Evolutionary conservation across 306 rosid genomes (phyloP).

Genomic region (Castanopsis chinensis): DNA sequence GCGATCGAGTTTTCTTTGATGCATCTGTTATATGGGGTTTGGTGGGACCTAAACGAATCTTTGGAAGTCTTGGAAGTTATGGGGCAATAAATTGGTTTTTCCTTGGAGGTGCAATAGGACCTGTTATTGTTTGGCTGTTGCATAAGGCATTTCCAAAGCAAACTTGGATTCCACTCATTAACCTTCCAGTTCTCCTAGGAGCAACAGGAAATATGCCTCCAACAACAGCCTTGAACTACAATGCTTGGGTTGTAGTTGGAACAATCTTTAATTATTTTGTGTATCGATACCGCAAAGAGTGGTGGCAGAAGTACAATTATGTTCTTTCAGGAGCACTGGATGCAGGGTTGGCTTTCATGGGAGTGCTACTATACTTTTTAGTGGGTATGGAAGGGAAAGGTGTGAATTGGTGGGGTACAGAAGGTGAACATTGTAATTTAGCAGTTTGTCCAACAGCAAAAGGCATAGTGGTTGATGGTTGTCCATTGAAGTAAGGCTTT

Average conservation of each 20-base stretch:
- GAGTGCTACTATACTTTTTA: slow-evolving; percentile 52
- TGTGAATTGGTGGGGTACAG: slow-evolving; percentile 67
- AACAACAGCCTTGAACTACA: slow-evolving; percentile 77
- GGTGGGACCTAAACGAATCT: slow-evolving; percentile 69
- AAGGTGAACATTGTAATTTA: slow-evolving; percentile 65
- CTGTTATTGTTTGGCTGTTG: slow-evolving; percentile 59
- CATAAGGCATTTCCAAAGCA: slow-evolving; percentile 69
- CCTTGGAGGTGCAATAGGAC: slow-evolving; percentile 78
- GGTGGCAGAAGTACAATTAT: slow-evolving; percentile 94
- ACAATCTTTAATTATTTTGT: slow-evolving; percentile 73
- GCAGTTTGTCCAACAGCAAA: slow-evolving; percentile 75
- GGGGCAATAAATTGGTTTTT: slow-evolving; percentile 76
- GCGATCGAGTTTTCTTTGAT: slow-evolving; percentile 72
- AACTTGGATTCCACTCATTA: slow-evolving; percentile 70
- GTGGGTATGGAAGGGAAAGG: slow-evolving; percentile 49
- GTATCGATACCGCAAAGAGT: slow-evolving; percentile 64
- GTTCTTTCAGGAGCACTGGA: slow-evolving; percentile 79
- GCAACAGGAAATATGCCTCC: slow-evolving; percentile 76
- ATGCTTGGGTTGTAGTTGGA: slow-evolving; percentile 66
- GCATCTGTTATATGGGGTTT: slow-evolving; percentile 88
- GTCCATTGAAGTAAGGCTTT: slow-evolving; percentile 37
- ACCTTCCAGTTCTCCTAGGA: slow-evolving; percentile 84
- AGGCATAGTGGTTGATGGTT: slow-evolving; percentile 46
- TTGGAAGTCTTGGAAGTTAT: slow-evolving; percentile 62
- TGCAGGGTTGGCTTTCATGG: slow-evolving; percentile 88